Conservation (phyloP, 768 basidiomycete genomes). For the Butyriboletus loyo region DNA sequence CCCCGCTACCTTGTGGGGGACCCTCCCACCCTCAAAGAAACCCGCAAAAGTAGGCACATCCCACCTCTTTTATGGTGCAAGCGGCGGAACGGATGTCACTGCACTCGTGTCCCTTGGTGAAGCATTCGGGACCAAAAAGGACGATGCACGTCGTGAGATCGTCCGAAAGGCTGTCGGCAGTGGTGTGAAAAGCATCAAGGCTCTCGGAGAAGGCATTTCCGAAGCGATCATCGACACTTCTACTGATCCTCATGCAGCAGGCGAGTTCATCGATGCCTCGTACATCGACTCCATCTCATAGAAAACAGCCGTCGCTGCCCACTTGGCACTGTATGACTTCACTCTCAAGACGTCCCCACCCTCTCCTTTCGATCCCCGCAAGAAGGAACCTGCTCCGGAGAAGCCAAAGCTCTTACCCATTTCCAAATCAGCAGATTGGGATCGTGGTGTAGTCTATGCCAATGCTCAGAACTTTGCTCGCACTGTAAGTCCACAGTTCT, state of each 20-base stretch:
- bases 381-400: constrained; percentile 48
- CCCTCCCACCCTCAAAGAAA: constrained; percentile 46
- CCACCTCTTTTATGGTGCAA: constrained; percentile 58
- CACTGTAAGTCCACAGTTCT: constrained; percentile 45
- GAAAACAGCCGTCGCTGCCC: constrained; percentile 65
- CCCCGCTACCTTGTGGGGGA: constrained; percentile 50
- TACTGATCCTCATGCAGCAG: constrained; percentile 72
- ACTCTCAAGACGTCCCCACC: constrained; percentile 72
- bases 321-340: constrained; percentile 74
- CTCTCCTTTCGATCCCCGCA: constrained; percentile 62
- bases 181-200: constrained; percentile 67
- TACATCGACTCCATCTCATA: neutral
- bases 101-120: constrained; percentile 60
- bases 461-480: constrained; percentile 78
- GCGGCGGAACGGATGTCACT: constrained; percentile 42
- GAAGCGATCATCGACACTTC: constrained; percentile 63
- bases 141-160: constrained; percentile 53
- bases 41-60: constrained; percentile 60
- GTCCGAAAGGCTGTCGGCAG: constrained; percentile 70
- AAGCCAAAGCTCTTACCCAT: constrained; percentile 49
- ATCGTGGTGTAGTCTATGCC: constrained; percentile 69
- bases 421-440: constrained; percentile 55
- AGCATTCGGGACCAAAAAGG: constrained; percentile 45
- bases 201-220: constrained; percentile 56
- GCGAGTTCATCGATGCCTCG: constrained; percentile 32